Conservation (phyloP, 2,329 filamentous ascomycete genomes). For the Cryphonectria nitschkei region DNA sequence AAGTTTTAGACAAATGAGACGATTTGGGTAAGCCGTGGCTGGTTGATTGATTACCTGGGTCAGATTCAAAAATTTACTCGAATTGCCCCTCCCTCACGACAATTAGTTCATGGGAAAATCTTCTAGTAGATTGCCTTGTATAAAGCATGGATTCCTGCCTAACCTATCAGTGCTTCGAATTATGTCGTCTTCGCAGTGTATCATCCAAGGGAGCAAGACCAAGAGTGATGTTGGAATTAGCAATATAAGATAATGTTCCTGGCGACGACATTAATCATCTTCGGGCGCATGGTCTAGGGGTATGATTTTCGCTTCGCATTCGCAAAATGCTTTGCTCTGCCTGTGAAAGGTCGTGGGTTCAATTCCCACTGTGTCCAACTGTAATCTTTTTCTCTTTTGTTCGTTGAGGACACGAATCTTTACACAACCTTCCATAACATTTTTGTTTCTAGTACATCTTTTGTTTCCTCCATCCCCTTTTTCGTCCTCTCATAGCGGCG, state of each 20-base stretch:
- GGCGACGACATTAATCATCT: too few relatives aligned
- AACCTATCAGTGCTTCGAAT: not conserved
- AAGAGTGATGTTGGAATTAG: too few relatives aligned
- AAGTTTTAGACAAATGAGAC: not conserved
- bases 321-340: conserved; percentile 1
- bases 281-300: conserved; percentile 2
- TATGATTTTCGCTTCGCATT: conserved; percentile 9
- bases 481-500: not conserved
- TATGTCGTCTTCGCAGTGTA: not conserved
- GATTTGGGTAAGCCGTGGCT: not conserved
- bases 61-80: not conserved
- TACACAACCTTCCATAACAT: not conserved
- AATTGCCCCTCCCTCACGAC: too few relatives aligned
- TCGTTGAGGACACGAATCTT: not conserved
- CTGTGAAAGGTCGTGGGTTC: conserved; percentile 7
- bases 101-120: too few relatives aligned
- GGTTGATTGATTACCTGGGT: too few relatives aligned
- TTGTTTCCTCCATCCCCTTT: not conserved
- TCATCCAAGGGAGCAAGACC: too few relatives aligned
- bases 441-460: too few relatives aligned
- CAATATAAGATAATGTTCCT: too few relatives aligned
- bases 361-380: conserved; percentile 3
- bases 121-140: not conserved
- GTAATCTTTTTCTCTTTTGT: not conserved
- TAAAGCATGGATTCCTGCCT: not conserved